These are phyloP conservation scores for apple (Malus domestica) DNA, from an alignment of 306 rosid species.

Conservation along the genomic window ASM211411v1 NC_041791.1:14970501-14971000, in stretches of 20 bases:
- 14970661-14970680: no score
- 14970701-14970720: no score
- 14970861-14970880: conserved; percentile 98
- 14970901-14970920: conserved; percentile 76
- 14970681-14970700: no score
- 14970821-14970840: conserved; percentile 93
- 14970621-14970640: conserved; percentile 21
- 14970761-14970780: neutral
- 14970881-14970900: conserved; percentile 87
- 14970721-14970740: no score
- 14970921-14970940: conserved; percentile 6
- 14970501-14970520: no score
- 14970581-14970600: neutral
- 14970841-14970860: conserved; percentile 93
- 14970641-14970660: neutral
- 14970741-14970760: no score
- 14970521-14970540: no score
- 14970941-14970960: conserved; percentile 7
- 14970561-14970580: conserved; percentile 19
- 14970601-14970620: neutral
- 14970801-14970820: conserved; percentile 41
- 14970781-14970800: conserved; percentile 22
- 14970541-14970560: neutral
- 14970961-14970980: conserved; percentile 13
- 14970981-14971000: conserved; percentile 58